A percentile compares a stretch with the other conserved stretches of the same genome.
Evolutionary conservation across 2,329 filamentous ascomycete genomes (phyloP).

Genomic region (Cephalotrichum gorgonifer): DNA sequence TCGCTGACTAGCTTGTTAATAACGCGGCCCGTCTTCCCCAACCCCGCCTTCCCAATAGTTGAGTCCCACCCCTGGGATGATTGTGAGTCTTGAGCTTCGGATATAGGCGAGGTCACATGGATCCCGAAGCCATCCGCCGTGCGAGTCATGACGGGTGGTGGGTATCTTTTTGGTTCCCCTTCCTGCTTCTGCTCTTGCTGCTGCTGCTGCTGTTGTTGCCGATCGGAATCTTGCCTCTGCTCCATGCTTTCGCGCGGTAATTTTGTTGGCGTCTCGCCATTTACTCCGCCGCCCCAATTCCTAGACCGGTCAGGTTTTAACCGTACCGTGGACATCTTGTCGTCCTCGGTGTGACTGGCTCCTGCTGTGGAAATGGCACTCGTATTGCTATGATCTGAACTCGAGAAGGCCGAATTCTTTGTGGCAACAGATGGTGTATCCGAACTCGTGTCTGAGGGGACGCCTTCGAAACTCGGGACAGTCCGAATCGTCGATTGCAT

Average conservation of each 20-base stretch:
- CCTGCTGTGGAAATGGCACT: slow-evolving; percentile 34
- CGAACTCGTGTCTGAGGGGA: slow-evolving; percentile 32
- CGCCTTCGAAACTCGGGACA: slow-evolving; percentile 43
- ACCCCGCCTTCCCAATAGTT: slow-evolving; percentile 57
- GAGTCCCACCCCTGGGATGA: slow-evolving; percentile 45
- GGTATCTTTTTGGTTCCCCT: not conserved
- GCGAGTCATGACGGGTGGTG: not conserved
- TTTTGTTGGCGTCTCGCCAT: slow-evolving; percentile 16
- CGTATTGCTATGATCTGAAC: slow-evolving; percentile 43
- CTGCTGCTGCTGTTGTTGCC: not conserved
- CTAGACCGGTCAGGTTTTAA: slow-evolving; percentile 16
- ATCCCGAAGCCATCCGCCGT: not conserved
- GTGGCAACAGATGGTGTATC: slow-evolving; percentile 19
- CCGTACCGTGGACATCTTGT: slow-evolving; percentile 21
- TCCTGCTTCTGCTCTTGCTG: not conserved
- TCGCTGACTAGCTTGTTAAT: slow-evolving; percentile 76
- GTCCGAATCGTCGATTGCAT: slow-evolving; percentile 39
- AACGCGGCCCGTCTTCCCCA: slow-evolving; percentile 66
- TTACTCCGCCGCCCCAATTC: slow-evolving; percentile 10
- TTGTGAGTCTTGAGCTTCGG: slow-evolving; percentile 9
- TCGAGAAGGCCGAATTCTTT: slow-evolving; percentile 43
- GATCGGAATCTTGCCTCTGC: not conserved
- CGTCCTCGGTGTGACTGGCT: slow-evolving; percentile 21
- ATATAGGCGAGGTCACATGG: not conserved
- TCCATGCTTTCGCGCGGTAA: not conserved